A percentile compares a stretch with the other conserved stretches of the same genome.
phyloP scores from a whole-genome alignment of 2,329 filamentous ascomycete species.

The Rutstroemia sydowiana region DNA sequence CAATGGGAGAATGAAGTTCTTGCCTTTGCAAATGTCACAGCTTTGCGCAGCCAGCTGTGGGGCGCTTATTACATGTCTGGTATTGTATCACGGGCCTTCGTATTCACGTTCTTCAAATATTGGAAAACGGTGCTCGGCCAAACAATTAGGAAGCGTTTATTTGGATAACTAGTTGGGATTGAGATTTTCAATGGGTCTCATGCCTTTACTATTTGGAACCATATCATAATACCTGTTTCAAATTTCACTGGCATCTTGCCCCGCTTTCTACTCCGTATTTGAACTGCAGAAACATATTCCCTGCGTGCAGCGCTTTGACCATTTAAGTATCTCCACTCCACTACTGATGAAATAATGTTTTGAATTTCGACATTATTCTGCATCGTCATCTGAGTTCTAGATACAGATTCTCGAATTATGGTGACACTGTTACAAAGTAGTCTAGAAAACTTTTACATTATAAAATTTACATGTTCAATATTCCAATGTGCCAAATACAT shows the following conservation, averaged over 20 bases:
- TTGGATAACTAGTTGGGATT: background rate
- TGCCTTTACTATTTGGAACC: background rate
- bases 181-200: background rate
- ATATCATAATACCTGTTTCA: background rate
- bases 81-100: background rate
- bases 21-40: background rate
- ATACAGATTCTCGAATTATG: too few relatives aligned
- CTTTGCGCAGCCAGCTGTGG: background rate
- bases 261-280: too few relatives aligned
- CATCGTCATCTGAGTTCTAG: too few relatives aligned
- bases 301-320: too few relatives aligned
- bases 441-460: too few relatives aligned
- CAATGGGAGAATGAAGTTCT: background rate
- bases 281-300: too few relatives aligned
- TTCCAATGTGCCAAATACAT: too few relatives aligned
- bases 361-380: too few relatives aligned
- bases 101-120: background rate
- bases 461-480: too few relatives aligned
- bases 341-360: too few relatives aligned
- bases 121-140: background rate
- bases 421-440: too few relatives aligned
- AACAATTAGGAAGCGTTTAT: background rate
- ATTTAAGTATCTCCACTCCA: too few relatives aligned
- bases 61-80: conserved; percentile 7
- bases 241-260: background rate